Evolutionary conservation across 1,284 basidiomycete genomes (phyloP).

Genomic region (Naganishia sp.): DNA sequence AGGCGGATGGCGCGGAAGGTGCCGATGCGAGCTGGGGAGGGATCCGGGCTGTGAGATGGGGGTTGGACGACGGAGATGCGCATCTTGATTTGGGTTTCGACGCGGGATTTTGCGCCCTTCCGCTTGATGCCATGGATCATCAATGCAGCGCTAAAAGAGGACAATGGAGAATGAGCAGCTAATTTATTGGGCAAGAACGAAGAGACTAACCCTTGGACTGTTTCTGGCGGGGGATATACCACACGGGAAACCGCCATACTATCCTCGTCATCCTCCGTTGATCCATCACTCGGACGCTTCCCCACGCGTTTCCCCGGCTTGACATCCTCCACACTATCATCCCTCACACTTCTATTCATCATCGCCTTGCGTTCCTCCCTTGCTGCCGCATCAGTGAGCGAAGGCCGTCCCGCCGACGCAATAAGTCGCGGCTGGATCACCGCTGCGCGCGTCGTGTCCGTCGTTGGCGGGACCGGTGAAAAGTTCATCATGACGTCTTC

Average conservation of each 20-base stretch:
- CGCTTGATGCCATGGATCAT: conserved; percentile 34
- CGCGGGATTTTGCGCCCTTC: conserved; percentile 32
- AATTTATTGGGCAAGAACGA: not conserved
- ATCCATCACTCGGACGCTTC: not conserved
- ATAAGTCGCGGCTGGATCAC: not conserved
- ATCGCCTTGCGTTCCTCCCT: conserved; percentile 19
- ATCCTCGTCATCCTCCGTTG: conserved; percentile 18
- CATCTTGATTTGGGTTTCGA: conserved; percentile 36
- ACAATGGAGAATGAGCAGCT: not conserved
- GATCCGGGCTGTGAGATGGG: conserved; percentile 1
- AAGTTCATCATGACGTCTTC: conserved; percentile 17
- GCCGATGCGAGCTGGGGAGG: conserved; percentile 23
- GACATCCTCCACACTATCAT: not conserved
- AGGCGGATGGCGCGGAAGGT: conserved; percentile 24
- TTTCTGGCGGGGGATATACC: conserved; percentile 2
- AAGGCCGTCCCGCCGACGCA: conserved; percentile 5
- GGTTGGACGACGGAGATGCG: conserved; percentile 28
- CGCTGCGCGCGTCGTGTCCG: not conserved
- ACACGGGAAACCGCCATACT: not conserved
- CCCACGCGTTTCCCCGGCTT: not conserved
- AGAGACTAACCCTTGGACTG: conserved; percentile 8
- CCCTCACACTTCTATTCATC: not conserved
- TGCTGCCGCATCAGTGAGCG: conserved; percentile 3
- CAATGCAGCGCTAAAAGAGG: conserved; percentile 15
- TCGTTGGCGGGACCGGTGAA: not conserved